Conservation (phyloP, 2,329 filamentous ascomycete species). For the Aureobasidium sp. region DNA sequence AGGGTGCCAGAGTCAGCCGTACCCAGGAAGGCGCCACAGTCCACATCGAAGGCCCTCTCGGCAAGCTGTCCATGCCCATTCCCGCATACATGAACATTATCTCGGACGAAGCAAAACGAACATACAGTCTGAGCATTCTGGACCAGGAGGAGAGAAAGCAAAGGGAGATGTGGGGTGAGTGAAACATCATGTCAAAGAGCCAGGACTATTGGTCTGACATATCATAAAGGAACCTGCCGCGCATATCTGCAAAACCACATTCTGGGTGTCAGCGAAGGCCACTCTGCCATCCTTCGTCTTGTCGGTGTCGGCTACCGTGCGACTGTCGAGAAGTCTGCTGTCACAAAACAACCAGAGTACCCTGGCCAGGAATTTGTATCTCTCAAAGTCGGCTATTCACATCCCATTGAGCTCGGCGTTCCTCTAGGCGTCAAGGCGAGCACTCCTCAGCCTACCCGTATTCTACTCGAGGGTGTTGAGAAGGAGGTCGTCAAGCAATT, state of each 20-base stretch:
- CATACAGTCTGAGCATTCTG: conserved; percentile 74
- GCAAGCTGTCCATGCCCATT: conserved; percentile 80
- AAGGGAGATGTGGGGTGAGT: conserved; percentile 95
- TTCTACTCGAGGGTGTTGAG: conserved; percentile 89
- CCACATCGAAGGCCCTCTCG: conserved; percentile 83
- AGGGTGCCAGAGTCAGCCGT: conserved; percentile 65
- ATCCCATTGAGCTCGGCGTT: conserved; percentile 91
- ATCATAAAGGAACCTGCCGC: conserved; percentile 79
- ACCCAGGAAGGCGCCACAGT: conserved; percentile 72
- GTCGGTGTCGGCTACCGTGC: conserved; percentile 98
- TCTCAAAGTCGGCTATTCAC: conserved; percentile 96
- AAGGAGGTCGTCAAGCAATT: conserved; percentile 92
- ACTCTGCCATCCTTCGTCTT: conserved; percentile 91
- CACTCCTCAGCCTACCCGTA: conserved; percentile 89
- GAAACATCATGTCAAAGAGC: conserved; percentile 10
- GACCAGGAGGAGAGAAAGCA: conserved; percentile 77
- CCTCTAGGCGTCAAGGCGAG: conserved; percentile 87
- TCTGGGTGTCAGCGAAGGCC: conserved; percentile 94
- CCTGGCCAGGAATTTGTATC: conserved; percentile 90
- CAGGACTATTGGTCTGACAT: conserved; percentile 28
- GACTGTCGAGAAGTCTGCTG: conserved; percentile 80
- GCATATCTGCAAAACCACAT: conserved; percentile 93
- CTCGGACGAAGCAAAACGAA: conserved; percentile 69
- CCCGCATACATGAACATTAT: conserved; percentile 80
- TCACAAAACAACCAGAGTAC: conserved; percentile 71